These are phyloP conservation scores for Pyracantha coccinea DNA, from an alignment of 331 rosid genomes.

Conservation along the genomic window DNA sequence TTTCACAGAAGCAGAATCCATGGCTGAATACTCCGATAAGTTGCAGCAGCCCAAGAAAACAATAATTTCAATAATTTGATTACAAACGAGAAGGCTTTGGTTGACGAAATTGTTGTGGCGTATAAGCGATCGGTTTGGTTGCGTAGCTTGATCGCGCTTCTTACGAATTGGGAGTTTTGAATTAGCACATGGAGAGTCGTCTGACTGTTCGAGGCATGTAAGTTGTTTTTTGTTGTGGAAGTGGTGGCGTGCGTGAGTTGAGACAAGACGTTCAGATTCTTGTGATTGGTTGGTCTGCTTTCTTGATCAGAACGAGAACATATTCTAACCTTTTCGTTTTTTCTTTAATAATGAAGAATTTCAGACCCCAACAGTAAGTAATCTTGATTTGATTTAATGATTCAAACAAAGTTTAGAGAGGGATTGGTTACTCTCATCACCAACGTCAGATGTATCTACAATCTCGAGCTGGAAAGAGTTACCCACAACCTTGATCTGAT, in stretches of 20 bases:
- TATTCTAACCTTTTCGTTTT: not conserved
- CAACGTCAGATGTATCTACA: no score
- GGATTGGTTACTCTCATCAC: no score
- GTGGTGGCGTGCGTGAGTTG: not conserved
- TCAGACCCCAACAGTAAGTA: no score
- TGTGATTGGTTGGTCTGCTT: not conserved
- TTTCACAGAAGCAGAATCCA: conserved; percentile 20
- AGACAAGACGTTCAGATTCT: not conserved
- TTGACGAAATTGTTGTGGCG: not conserved
- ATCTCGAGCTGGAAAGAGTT: no score
- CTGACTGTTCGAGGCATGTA: not conserved
- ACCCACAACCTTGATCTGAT: no score
- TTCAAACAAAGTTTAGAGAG: no score
- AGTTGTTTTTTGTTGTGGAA: not conserved
- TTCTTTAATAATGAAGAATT: not conserved
- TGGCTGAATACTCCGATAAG: not conserved
- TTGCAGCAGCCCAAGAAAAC: not conserved
- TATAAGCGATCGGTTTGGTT: not conserved
- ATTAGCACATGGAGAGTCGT: not conserved
- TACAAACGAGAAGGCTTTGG: not conserved
- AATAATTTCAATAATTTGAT: not conserved
- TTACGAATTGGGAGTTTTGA: not conserved
- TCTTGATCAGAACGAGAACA: not conserved
- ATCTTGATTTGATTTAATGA: no score
- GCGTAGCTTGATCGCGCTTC: not conserved